Conservation (phyloP, 2,329 filamentous ascomycete species). For the Bimuria novae-zelandiae region DNA sequence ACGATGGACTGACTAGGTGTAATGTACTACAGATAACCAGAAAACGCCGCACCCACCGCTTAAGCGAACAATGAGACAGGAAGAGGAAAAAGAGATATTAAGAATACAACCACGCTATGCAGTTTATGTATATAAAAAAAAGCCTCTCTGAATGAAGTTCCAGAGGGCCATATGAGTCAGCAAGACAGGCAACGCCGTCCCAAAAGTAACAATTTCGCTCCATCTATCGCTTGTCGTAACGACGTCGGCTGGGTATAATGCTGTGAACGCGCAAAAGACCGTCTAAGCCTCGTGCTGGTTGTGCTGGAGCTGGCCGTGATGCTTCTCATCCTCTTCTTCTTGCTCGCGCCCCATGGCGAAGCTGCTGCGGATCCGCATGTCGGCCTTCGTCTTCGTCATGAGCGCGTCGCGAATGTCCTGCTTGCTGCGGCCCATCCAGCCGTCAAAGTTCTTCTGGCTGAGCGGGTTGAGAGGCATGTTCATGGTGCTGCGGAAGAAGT, state of each 20-base stretch:
- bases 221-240: neutral
- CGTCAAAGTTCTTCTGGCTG: slow-evolving; percentile 47
- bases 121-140: neutral
- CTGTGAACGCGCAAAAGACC: neutral
- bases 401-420: slow-evolving; percentile 51
- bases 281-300: slow-evolving; percentile 16
- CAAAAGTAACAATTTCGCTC: neutral
- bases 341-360: slow-evolving; percentile 28
- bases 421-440: slow-evolving; percentile 44
- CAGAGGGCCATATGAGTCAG: neutral
- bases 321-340: slow-evolving; percentile 34
- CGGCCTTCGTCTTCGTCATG: slow-evolving; percentile 47
- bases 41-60: neutral
- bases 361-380: slow-evolving; percentile 41
- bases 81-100: neutral
- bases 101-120: neutral
- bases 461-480: slow-evolving; percentile 65
- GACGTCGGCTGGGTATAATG: neutral
- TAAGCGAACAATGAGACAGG: neutral
- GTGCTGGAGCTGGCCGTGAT: slow-evolving; percentile 15
- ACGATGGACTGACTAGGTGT: neutral
- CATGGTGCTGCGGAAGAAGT: slow-evolving; percentile 56
- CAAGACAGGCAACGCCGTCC: neutral
- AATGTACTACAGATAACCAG: neutral
- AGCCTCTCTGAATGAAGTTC: neutral